phyloP scores from a whole-genome alignment of 1,284 basidiomycete genomes.

The Mycena sp. region DNA sequence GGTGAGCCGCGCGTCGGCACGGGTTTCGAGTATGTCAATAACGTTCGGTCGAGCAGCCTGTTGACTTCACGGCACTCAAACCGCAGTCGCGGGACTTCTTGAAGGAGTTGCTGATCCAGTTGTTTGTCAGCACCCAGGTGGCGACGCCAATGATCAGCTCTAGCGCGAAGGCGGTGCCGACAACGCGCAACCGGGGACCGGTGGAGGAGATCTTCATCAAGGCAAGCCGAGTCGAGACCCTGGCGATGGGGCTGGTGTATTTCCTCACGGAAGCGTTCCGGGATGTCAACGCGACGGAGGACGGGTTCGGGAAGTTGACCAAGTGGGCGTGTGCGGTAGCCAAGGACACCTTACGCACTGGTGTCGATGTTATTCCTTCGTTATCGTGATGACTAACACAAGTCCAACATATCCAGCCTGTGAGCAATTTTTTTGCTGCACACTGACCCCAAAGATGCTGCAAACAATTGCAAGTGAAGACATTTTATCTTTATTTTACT shows the following conservation, averaged over 20 bases:
- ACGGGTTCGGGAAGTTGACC: slow-evolving; percentile 50
- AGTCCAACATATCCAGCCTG: no score
- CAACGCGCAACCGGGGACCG: slow-evolving; percentile 61
- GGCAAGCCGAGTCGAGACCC: slow-evolving; percentile 63
- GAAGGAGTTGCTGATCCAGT: slow-evolving; percentile 68
- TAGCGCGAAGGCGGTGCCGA: slow-evolving; percentile 48
- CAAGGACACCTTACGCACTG: slow-evolving; percentile 70
- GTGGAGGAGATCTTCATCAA: slow-evolving; percentile 83
- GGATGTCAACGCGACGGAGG: slow-evolving; percentile 49
- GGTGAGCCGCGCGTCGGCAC: slow-evolving; percentile 53
- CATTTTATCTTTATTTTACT: no score
- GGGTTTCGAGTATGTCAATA: background rate
- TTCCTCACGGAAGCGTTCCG: slow-evolving; percentile 66
- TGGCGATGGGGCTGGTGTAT: slow-evolving; percentile 76
- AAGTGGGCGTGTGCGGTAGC: slow-evolving; percentile 74
- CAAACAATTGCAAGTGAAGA: no score
- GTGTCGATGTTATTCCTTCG: slow-evolving; percentile 56
- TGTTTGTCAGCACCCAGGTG: slow-evolving; percentile 80
- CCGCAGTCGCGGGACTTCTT: slow-evolving; percentile 73
- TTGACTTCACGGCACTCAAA: slow-evolving; percentile 84
- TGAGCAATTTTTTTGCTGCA: no score
- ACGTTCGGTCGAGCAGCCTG: slow-evolving; percentile 59
- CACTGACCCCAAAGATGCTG: no score
- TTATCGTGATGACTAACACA: no score
- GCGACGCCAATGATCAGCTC: slow-evolving; percentile 65